These are phyloP conservation scores for Tetrapisispora fleetii DNA, from an alignment of 805 yeast genomes.

Conservation along the genomic window DNA sequence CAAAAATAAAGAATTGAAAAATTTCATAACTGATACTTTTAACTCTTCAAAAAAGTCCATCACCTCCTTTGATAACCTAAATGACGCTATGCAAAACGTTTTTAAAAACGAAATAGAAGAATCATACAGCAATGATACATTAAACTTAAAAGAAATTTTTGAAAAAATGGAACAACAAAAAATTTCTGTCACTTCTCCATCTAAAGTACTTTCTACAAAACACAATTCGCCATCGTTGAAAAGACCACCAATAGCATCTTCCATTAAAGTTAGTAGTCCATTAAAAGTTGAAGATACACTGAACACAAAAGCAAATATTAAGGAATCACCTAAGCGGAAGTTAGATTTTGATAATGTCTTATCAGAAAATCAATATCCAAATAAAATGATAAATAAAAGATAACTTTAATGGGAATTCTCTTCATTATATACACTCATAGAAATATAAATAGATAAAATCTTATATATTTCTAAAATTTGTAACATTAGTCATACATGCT, in stretches of 20 bases:
- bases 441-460: background rate
- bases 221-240: slow-evolving; percentile 1
- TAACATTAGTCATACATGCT: slow-evolving; percentile 2
- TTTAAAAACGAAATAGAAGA: slow-evolving; percentile 5
- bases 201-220: slow-evolving; percentile 5
- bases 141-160: slow-evolving; percentile 2
- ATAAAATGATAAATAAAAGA: background rate
- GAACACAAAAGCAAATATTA: background rate
- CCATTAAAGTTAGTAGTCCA: background rate
- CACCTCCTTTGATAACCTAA: slow-evolving; percentile 5
- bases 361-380: background rate
- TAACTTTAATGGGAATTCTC: background rate
- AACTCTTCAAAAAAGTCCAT: slow-evolving; percentile 6
- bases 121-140: background rate
- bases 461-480: background rate
- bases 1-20: slow-evolving; percentile 11
- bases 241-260: background rate
- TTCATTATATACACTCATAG: too few relatives aligned
- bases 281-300: background rate
- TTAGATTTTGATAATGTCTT: background rate
- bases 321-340: background rate
- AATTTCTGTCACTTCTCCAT: background rate
- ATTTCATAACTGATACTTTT: slow-evolving; percentile 5
- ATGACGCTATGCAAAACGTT: slow-evolving; percentile 7
- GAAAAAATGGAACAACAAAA: slow-evolving; percentile 4